These are phyloP conservation scores for Euryodendron excelsum DNA, from an alignment of 148 eudicot species.

Conservation along the genomic window DNA sequence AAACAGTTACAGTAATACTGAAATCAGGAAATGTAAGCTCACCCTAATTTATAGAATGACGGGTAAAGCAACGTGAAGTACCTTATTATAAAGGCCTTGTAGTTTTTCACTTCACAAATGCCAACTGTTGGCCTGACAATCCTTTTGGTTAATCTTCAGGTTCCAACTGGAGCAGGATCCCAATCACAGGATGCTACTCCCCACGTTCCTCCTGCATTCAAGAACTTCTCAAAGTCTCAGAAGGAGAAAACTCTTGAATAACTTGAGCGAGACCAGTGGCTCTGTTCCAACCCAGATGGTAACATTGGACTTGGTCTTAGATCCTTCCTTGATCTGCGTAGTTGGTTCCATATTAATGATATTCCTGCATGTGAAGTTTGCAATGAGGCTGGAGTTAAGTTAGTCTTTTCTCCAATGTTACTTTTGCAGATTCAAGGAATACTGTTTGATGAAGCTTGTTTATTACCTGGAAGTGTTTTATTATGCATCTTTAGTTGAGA, in stretches of 20 bases:
- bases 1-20: background rate
- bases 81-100: background rate
- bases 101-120: background rate
- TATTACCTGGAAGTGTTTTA: background rate
- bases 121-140: slow-evolving; percentile 10
- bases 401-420: slow-evolving; percentile 15
- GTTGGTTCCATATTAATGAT: slow-evolving; percentile 87
- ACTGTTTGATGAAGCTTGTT: background rate
- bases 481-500: background rate
- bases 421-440: slow-evolving; percentile 1
- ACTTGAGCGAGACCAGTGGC: slow-evolving; percentile 77
- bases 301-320: slow-evolving; percentile 80
- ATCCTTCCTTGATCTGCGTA: slow-evolving; percentile 92
- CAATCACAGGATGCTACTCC: slow-evolving; percentile 41
- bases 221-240: slow-evolving; percentile 79
- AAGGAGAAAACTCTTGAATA: slow-evolving; percentile 86
- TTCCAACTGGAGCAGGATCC: slow-evolving; percentile 44
- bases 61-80: background rate
- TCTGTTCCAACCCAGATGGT: slow-evolving; percentile 56
- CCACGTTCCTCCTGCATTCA: slow-evolving; percentile 64
- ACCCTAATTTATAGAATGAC: background rate
- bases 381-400: slow-evolving; percentile 96
- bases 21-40: background rate
- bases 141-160: slow-evolving; percentile 36
- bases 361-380: slow-evolving; percentile 83